These are phyloP conservation scores for Tuber aestivum DNA, from an alignment of 495 filamentous ascomycete species.

Conservation along the genomic window DNA sequence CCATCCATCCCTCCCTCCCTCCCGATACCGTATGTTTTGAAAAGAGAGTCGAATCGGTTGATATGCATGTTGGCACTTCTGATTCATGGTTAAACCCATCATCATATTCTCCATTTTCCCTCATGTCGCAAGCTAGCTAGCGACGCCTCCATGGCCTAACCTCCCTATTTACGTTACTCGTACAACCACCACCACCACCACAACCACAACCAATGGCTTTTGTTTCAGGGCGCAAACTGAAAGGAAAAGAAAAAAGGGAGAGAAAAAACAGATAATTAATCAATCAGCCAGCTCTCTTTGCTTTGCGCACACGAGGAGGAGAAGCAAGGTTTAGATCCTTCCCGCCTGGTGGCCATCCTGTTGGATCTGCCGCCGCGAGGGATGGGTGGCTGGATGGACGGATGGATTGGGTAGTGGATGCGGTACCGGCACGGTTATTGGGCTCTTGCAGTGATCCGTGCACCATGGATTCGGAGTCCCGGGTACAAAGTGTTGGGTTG, in stretches of 20 bases:
- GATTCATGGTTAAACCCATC: background rate
- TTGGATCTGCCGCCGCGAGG: background rate
- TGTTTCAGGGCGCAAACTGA: slow-evolving; percentile 11
- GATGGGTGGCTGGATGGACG: background rate
- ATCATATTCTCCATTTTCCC: background rate
- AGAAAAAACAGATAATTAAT: background rate
- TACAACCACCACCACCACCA: too few species aligned
- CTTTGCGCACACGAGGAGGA: background rate
- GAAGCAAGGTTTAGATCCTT: background rate
- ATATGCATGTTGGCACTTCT: background rate
- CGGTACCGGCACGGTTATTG: background rate
- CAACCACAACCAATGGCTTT: too few species aligned
- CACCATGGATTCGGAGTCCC: background rate
- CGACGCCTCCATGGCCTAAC: background rate
- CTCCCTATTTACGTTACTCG: background rate
- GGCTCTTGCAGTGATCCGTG: background rate
- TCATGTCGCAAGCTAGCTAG: background rate
- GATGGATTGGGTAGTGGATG: background rate
- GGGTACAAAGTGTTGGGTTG: background rate
- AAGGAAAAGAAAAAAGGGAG: background rate
- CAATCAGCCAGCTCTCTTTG: background rate
- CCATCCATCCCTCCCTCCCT: background rate
- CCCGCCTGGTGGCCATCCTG: background rate
- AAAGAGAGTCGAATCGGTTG: background rate
- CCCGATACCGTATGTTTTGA: background rate